Base-by-base conservation (phyloP, 2,329 filamentous ascomycete genomes). In the Alternaria burnsii region DNA sequence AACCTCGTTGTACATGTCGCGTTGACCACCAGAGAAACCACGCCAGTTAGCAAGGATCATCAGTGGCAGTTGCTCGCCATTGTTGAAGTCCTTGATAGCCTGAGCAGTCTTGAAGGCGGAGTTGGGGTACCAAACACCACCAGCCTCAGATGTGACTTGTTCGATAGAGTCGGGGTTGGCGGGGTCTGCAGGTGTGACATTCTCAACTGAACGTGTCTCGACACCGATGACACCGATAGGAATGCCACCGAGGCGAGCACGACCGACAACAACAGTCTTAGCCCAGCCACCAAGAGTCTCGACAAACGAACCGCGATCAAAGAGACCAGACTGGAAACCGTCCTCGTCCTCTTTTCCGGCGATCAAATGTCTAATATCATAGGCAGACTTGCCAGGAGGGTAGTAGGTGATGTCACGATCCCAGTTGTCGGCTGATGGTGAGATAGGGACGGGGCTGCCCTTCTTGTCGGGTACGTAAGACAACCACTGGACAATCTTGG, bases 21-120 rank as follows among this genome's bases (percentile, higher is more conserved):
- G 93, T 83, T 99, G 95, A 68, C 95, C 95, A 85, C 95, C 95
- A 70, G 95, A 99, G 92, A 99, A 99, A 85, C 95, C 95, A 89
- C 95, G 91, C 95, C 95, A 99, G 87, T 99, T 99, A 82, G 95
- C 95, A 67, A 99, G 89, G 78, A 99, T 99, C 93, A 99, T 98
- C 69, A 99, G 85, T 58, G 95, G 95, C 76, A 99, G 86, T 84
- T 99, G 95, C 83, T 99, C 95, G 79, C 95, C 95, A 69, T 97
- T 89, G 88, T 99, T 99, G 88, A 99, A 99, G 85, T 99, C 95
- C 75, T 91, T 93, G 83, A 99, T 97, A 58, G 95, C 95, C 82
- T 99, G 95, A 3, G 95, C 95, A 64, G 95, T 99, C 91, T 99
- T 99, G 89, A 94, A 99, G 24, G 95, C 95, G 11, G 94, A 98